Evolutionary conservation across 2,329 filamentous ascomycete genomes (phyloP).

Genomic region (Calonectria fujianensis): DNA sequence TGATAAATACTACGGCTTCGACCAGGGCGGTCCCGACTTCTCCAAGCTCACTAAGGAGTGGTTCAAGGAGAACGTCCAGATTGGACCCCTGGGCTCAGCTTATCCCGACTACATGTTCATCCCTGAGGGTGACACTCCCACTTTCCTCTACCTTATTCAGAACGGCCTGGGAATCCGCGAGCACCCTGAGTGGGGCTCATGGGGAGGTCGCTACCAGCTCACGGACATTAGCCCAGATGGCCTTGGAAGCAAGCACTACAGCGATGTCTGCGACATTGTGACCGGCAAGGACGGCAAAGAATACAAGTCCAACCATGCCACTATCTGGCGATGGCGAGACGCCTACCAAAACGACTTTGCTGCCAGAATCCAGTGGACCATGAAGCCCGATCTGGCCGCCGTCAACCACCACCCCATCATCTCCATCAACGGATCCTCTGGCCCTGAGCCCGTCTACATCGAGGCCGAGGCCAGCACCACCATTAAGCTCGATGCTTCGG

Average conservation of each 20-base stretch:
- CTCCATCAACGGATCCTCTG: conserved; percentile 63
- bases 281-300: conserved; percentile 54
- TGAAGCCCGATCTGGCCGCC: conserved; percentile 52
- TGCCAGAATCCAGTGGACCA: conserved; percentile 63
- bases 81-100: conserved; percentile 64
- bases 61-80: conserved; percentile 72
- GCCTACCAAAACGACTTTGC: conserved; percentile 66
- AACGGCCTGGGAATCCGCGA: conserved; percentile 64
- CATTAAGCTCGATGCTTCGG: conserved; percentile 65
- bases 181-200: conserved; percentile 67
- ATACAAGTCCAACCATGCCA: conserved; percentile 57
- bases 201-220: conserved; percentile 68
- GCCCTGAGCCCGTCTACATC: conserved; percentile 62
- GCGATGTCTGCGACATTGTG: conserved; percentile 56
- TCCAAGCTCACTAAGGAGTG: conserved; percentile 69
- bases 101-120: conserved; percentile 71
- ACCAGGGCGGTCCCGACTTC: conserved; percentile 62
- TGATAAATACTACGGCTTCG: conserved; percentile 55
- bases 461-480: conserved; percentile 62
- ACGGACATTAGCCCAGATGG: conserved; percentile 55
- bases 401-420: conserved; percentile 69
- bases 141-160: conserved; percentile 65
- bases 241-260: conserved; percentile 53
- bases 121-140: conserved; percentile 72
- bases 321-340: conserved; percentile 65